Percentiles rank a stretch among this genome's conserved stretches.
Evolutionary conservation across 306 rosid species (phyloP).

Genomic region (Sphenostylis stenocarpa): DNA sequence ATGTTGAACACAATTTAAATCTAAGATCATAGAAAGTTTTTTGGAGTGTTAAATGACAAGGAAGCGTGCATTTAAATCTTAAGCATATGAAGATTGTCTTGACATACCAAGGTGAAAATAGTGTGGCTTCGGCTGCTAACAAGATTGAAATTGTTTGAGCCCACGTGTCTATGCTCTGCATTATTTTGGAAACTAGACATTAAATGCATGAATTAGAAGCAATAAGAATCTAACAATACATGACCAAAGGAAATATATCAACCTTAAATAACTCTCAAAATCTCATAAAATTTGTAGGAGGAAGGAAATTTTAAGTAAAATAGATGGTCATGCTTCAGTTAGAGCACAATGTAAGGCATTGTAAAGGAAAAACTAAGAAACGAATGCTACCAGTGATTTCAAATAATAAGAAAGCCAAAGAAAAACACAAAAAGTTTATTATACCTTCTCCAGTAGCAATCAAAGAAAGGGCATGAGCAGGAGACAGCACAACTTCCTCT

Average conservation of each 20-base stretch:
- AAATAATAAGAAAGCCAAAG: slow-evolving; percentile 20
- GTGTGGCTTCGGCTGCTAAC: slow-evolving; percentile 95
- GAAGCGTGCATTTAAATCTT: slow-evolving; percentile 12
- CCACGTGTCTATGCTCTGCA: slow-evolving; percentile 93
- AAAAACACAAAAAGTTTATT: neutral
- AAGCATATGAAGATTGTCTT: slow-evolving; percentile 27
- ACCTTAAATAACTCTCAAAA: neutral
- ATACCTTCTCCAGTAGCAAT: slow-evolving; percentile 92
- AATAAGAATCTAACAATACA: slow-evolving; percentile 20
- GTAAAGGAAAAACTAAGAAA: slow-evolving; percentile 12
- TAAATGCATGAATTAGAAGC: slow-evolving; percentile 26
- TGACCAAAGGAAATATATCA: neutral
- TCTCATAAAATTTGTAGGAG: slow-evolving; percentile 10
- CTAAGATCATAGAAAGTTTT: neutral
- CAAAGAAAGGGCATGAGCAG: slow-evolving; percentile 92
- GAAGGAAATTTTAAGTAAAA: slow-evolving; percentile 2
- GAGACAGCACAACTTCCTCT: slow-evolving; percentile 91
- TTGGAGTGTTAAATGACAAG: neutral
- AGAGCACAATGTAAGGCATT: slow-evolving; percentile 1
- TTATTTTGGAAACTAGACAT: slow-evolving; percentile 27
- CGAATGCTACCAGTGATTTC: slow-evolving; percentile 14
- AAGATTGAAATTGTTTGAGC: slow-evolving; percentile 86
- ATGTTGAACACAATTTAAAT: neutral
- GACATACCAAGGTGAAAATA: slow-evolving; percentile 79
- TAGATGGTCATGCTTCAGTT: slow-evolving; percentile 9